A percentile compares a stretch with the other conserved stretches of the same genome.
phyloP scores from a whole-genome alignment of 257 asterid genomes.

The Datura wrightii region DNA sequence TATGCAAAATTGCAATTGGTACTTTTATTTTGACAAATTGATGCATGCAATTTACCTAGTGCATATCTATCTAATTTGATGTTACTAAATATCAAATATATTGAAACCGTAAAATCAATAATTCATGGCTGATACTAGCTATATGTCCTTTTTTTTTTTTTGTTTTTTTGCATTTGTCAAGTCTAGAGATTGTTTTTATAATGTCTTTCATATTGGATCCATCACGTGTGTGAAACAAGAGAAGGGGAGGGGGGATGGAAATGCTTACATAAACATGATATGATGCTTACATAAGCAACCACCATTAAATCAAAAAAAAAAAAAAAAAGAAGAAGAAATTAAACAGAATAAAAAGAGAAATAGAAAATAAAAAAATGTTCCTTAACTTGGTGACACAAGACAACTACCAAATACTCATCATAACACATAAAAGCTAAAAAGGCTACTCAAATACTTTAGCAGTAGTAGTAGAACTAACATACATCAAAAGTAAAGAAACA shows the following conservation, averaged over 20 bases:
- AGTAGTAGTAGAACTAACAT: slow-evolving; percentile 29
- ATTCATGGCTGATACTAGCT: neutral
- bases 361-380: slow-evolving; percentile 32
- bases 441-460: slow-evolving; percentile 40
- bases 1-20: neutral
- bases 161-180: neutral
- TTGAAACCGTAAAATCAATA: neutral
- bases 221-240: slow-evolving; percentile 16
- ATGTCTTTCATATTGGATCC: neutral
- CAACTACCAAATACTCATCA: slow-evolving; percentile 71
- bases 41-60: neutral
- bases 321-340: neutral
- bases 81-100: neutral
- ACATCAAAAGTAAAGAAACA: neutral
- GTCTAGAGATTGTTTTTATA: neutral
- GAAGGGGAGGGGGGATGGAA: neutral
- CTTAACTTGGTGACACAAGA: slow-evolving; percentile 61
- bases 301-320: slow-evolving; percentile 36
- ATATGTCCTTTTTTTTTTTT: neutral
- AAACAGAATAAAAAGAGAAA: neutral
- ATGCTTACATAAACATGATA: slow-evolving; percentile 75
- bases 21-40: neutral
- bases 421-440: slow-evolving; percentile 54
- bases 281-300: slow-evolving; percentile 72
- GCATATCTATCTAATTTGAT: neutral